These are phyloP conservation scores for Cystofilobasidium bisporidii DNA, from an alignment of 768 basidiomycete species.

Conservation along the genomic window DNA sequence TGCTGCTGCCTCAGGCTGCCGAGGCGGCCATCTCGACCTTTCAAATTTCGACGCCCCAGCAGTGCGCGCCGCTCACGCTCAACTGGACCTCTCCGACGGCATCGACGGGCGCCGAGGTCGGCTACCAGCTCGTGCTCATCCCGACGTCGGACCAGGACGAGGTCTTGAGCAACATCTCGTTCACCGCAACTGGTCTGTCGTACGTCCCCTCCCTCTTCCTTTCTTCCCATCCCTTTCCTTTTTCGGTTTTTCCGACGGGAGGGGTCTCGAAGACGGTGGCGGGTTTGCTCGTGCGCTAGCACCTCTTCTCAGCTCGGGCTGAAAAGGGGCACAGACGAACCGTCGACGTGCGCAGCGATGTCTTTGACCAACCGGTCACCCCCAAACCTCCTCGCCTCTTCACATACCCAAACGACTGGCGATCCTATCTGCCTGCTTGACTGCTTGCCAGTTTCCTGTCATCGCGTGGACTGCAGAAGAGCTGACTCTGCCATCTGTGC, in stretches of 20 bases:
- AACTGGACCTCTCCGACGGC: constrained; percentile 3
- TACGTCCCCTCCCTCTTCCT: neutral
- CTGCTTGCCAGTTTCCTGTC: too few species aligned
- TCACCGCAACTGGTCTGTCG: neutral
- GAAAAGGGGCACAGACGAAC: too few species aligned
- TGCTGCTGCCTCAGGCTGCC: neutral
- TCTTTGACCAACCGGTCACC: too few species aligned
- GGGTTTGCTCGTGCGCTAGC: too few species aligned
- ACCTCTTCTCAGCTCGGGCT: too few species aligned
- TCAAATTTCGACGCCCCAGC: neutral
- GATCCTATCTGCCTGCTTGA: too few species aligned
- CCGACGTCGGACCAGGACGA: constrained; percentile 17
- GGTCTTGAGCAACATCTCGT: constrained; percentile 16
- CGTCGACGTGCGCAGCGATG: too few species aligned
- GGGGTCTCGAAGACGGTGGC: too few species aligned
- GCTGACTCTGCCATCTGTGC: neutral
- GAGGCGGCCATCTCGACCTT: constrained; percentile 14
- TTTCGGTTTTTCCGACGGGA: neutral
- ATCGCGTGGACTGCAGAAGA: too few species aligned
- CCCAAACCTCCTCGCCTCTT: too few species aligned
- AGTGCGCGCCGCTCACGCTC: constrained; percentile 18
- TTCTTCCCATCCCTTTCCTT: neutral
- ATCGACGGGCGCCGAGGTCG: neutral
- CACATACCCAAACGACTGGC: too few species aligned
- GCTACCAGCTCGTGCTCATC: constrained; percentile 22